Evolutionary conservation across 2,329 filamentous ascomycete species (phyloP).

Genomic region (Fusarium sp.): DNA sequence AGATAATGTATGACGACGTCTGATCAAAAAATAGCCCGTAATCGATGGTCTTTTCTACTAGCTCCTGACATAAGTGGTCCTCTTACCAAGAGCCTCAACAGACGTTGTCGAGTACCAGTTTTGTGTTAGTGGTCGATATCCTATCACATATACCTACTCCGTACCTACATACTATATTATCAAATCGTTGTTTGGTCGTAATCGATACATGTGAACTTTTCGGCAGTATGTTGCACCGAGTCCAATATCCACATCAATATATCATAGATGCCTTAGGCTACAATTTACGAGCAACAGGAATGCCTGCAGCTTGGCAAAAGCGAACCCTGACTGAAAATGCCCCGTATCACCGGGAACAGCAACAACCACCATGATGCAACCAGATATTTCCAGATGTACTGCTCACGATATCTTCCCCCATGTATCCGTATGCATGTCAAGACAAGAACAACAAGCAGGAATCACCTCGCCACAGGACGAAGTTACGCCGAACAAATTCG

Average conservation of each 20-base stretch:
- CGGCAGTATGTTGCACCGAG: neutral
- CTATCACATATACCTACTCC: neutral
- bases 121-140: neutral
- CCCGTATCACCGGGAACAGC: slow-evolving; percentile 1
- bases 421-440: neutral
- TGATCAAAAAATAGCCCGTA: neutral
- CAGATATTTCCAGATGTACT: slow-evolving; percentile 15
- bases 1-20: slow-evolving; percentile 16
- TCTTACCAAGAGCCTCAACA: slow-evolving; percentile 7
- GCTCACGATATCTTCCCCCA: slow-evolving; percentile 27
- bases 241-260: neutral
- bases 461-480: slow-evolving; percentile 20
- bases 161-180: neutral
- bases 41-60: neutral
- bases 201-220: neutral
- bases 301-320: neutral
- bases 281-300: neutral
- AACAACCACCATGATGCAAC: slow-evolving; percentile 24
- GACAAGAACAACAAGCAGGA: neutral
- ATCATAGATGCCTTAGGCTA: neutral
- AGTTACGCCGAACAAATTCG: slow-evolving; percentile 21
- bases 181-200: neutral
- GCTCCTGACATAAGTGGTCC: neutral
- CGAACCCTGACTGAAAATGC: neutral
- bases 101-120: neutral